phyloP scores from a whole-genome alignment of 2,329 filamentous ascomycete species.

The Scopulariopsis brevicaulis region DNA sequence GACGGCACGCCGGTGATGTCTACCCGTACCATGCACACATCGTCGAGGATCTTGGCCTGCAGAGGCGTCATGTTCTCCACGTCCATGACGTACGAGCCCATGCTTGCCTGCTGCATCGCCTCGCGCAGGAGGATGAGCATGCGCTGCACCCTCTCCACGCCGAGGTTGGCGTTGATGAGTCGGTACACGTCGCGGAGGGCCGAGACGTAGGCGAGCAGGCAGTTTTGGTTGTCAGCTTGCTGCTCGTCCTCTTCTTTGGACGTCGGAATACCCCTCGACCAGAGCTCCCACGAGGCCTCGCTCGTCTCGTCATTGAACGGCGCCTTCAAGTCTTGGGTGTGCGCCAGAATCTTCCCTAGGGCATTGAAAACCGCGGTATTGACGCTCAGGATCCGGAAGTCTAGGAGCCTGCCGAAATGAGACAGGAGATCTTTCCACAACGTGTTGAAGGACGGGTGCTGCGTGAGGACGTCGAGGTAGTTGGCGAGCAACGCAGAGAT shows the following conservation, averaged over 20 bases:
- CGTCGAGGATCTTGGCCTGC: constrained; percentile 58
- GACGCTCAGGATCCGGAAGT: constrained; percentile 54
- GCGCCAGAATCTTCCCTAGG: constrained; percentile 50
- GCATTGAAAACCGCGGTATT: constrained; percentile 62
- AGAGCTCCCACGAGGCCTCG: constrained; percentile 55
- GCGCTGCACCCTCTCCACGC: constrained; percentile 47
- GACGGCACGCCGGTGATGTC: constrained; percentile 54
- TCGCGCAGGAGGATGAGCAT: constrained; percentile 62
- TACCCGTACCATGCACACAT: constrained; percentile 55
- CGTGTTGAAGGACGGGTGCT: constrained; percentile 53
- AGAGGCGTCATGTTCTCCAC: constrained; percentile 62
- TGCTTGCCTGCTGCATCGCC: constrained; percentile 59
- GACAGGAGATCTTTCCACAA: constrained; percentile 67
- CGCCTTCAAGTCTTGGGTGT: constrained; percentile 27
- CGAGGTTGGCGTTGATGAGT: constrained; percentile 55
- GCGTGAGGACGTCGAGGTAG: constrained; percentile 62
- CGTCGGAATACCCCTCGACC: constrained; percentile 54
- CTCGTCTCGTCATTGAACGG: constrained; percentile 40
- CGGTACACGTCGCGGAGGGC: constrained; percentile 68
- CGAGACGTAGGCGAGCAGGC: constrained; percentile 73
- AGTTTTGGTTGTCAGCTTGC: constrained; percentile 62
- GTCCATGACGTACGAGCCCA: constrained; percentile 58
- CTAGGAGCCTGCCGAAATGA: constrained; percentile 54
- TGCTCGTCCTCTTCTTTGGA: constrained; percentile 24
- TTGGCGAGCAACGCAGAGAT: constrained; percentile 63